These are phyloP conservation scores for Tetrapisispora pingtungensis DNA, from an alignment of 805 yeast species.

Conservation along the genomic window DNA sequence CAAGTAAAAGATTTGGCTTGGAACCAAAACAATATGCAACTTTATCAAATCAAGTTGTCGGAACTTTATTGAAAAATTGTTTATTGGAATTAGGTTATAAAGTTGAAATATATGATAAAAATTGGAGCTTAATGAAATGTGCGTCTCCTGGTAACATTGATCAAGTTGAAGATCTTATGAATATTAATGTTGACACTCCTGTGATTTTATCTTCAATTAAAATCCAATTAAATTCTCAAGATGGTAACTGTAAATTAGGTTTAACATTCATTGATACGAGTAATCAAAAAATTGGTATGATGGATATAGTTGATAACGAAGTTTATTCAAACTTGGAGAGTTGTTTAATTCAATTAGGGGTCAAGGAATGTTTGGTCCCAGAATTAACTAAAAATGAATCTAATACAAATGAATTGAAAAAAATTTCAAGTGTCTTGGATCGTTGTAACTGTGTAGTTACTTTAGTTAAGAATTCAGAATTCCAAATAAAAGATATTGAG, in stretches of 20 bases:
- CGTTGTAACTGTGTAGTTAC: conserved; percentile 71
- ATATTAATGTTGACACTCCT: conserved; percentile 37
- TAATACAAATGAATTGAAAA: conserved; percentile 38
- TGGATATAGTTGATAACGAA: conserved; percentile 82
- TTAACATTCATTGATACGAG: conserved; percentile 71
- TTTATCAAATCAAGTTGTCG: conserved; percentile 63
- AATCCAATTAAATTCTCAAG: conserved; percentile 26
- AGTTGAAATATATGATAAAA: conserved; percentile 67
- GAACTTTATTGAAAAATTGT: conserved; percentile 52
- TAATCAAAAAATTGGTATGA: conserved; percentile 52
- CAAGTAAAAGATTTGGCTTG: conserved; percentile 31
- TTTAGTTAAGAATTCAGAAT: conserved; percentile 46
- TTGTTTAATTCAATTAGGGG: conserved; percentile 76
- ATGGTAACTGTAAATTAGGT: conserved; percentile 46
- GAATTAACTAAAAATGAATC: conserved; percentile 20
- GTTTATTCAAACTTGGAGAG: conserved; percentile 80
- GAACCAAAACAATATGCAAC: conserved; percentile 47
- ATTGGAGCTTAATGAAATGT: conserved; percentile 44
- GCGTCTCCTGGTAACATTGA: conserved; percentile 92
- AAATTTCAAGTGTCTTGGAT: conserved; percentile 61
- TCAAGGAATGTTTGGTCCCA: conserved; percentile 70
- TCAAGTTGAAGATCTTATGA: conserved; percentile 61
- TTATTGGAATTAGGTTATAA: conserved; percentile 64
- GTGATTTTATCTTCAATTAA: conserved; percentile 42
- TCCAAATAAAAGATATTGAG: conserved; percentile 58